These are phyloP conservation scores for Cladosporium sp. DNA, from an alignment of 2,329 filamentous ascomycete species.

Conservation along the genomic window DNA sequence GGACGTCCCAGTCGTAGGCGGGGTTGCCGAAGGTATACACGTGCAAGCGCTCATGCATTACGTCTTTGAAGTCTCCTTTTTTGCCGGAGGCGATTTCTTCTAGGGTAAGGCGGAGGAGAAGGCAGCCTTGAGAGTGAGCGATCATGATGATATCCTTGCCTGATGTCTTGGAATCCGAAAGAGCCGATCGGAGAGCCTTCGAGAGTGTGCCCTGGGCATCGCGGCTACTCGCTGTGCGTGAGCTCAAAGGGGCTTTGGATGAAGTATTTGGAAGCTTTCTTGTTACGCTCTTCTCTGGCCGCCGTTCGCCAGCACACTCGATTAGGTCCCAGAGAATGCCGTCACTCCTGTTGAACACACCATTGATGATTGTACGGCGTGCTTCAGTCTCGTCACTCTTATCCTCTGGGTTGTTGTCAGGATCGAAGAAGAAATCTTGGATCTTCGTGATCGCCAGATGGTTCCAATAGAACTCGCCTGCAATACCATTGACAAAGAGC, in stretches of 20 bases:
- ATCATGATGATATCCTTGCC: conserved; percentile 12
- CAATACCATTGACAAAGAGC: conserved; percentile 16
- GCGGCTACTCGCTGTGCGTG: conserved; percentile 10
- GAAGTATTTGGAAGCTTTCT: background rate
- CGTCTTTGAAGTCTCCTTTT: background rate
- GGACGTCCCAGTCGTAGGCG: conserved; percentile 15
- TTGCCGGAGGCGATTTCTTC: background rate
- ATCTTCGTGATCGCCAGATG: background rate
- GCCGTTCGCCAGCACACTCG: conserved; percentile 16
- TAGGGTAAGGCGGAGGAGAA: conserved; percentile 5
- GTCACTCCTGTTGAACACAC: conserved; percentile 17
- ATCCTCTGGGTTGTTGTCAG: background rate
- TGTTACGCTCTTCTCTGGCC: background rate
- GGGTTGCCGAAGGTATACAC: conserved; percentile 16
- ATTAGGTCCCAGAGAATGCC: conserved; percentile 16
- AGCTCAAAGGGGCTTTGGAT: background rate
- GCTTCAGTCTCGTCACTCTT: background rate
- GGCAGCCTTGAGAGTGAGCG: conserved; percentile 18
- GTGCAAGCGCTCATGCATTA: background rate
- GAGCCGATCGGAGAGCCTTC: background rate
- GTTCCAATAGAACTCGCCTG: conserved; percentile 18
- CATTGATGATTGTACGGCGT: conserved; percentile 5
- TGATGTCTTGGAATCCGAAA: conserved; percentile 4
- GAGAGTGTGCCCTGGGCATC: conserved; percentile 3
- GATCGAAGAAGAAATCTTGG: conserved; percentile 18